A percentile compares a stretch with the other conserved stretches of the same genome.
These are phyloP conservation scores for Lachancea dasiensis DNA, from an alignment of 805 yeast genomes.

Conservation along the genomic window DNA sequence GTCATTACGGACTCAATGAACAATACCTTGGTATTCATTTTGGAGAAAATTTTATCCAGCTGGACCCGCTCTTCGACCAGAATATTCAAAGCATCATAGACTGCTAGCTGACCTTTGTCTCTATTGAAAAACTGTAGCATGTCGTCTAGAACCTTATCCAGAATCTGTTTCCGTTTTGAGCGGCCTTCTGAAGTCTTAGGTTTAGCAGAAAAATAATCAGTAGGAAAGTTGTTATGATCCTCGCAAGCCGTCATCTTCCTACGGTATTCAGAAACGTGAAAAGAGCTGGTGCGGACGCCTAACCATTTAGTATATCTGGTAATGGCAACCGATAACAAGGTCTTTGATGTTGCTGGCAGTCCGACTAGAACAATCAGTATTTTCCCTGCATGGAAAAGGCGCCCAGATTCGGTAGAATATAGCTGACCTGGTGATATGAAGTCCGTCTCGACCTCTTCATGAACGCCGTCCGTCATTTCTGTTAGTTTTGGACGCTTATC, in stretches of 20 bases:
- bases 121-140: slow-evolving; percentile 62
- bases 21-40: slow-evolving; percentile 62
- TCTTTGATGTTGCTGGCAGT: slow-evolving; percentile 92
- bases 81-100: slow-evolving; percentile 93
- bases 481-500: slow-evolving; percentile 11
- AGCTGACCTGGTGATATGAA: slow-evolving; percentile 87
- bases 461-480: slow-evolving; percentile 52
- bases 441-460: slow-evolving; percentile 38
- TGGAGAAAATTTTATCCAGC: slow-evolving; percentile 48
- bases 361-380: slow-evolving; percentile 86
- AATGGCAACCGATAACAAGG: slow-evolving; percentile 84
- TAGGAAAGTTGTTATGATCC: slow-evolving; percentile 44
- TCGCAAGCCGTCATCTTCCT: slow-evolving; percentile 38
- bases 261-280: slow-evolving; percentile 89
- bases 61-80: slow-evolving; percentile 58
- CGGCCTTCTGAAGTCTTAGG: slow-evolving; percentile 45
- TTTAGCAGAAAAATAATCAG: slow-evolving; percentile 59
- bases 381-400: slow-evolving; percentile 92
- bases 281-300: slow-evolving; percentile 87
- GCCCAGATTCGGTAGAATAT: slow-evolving; percentile 87
- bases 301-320: slow-evolving; percentile 93
- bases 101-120: slow-evolving; percentile 88
- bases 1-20: slow-evolving; percentile 87
- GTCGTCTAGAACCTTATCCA: slow-evolving; percentile 61
- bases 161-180: slow-evolving; percentile 50